A percentile compares a stretch with the other conserved stretches of the same genome.
These are phyloP conservation scores for Tuber brumale DNA, from an alignment of 495 filamentous ascomycete species.

Conservation along the genomic window DNA sequence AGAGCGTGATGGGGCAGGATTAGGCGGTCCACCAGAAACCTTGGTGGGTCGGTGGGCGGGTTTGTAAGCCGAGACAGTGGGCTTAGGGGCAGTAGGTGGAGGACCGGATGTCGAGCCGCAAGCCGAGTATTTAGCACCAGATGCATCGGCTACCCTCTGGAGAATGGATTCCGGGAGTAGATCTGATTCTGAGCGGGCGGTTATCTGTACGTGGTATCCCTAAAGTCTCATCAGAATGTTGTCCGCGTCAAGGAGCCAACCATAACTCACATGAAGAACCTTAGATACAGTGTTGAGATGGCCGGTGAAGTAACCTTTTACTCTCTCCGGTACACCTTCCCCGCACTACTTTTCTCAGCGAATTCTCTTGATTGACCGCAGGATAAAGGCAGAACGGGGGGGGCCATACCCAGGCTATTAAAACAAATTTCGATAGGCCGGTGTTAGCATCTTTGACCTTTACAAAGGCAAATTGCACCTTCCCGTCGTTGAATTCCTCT, in stretches of 20 bases:
- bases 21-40: constrained; percentile 51
- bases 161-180: constrained; percentile 80
- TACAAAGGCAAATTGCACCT: constrained; percentile 92
- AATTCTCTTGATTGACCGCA: background rate
- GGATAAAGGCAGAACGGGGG: background rate
- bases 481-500: constrained; percentile 94
- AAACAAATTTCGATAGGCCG: constrained; percentile 78
- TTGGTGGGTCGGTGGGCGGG: constrained; percentile 81
- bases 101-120: constrained; percentile 46
- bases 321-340: constrained; percentile 94
- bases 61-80: constrained; percentile 66
- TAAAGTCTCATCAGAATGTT: constrained; percentile 33
- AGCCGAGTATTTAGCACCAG: constrained; percentile 85
- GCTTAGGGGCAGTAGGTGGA: constrained; percentile 53
- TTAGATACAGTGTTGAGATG: constrained; percentile 83
- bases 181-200: constrained; percentile 82
- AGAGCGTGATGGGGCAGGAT: constrained; percentile 51
- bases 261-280: constrained; percentile 64
- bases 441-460: constrained; percentile 96
- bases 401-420: constrained; percentile 71
- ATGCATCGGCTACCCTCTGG: constrained; percentile 91
- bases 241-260: constrained; percentile 6
- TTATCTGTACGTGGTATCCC: constrained; percentile 97
- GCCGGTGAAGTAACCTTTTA: constrained; percentile 96
- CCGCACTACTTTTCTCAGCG: constrained; percentile 55